Evolutionary conservation across 768 basidiomycete species (phyloP), one percentile per base, ranked within the genome.

Genomic region (Panaeolus papilionaceus): DNA sequence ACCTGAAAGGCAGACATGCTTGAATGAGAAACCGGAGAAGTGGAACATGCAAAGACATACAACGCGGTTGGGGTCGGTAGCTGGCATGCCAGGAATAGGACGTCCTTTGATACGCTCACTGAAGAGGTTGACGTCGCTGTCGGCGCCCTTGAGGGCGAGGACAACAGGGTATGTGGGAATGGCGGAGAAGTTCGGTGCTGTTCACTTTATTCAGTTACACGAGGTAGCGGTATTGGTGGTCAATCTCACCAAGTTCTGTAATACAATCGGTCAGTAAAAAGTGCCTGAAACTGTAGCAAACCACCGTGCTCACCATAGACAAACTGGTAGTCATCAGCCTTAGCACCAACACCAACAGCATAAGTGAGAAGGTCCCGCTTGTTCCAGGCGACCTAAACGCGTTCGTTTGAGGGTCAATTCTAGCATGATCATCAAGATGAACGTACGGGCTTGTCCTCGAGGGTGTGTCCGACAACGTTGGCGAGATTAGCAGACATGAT

Each of bases 101-200:
- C 75, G 72, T 47, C 79, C 74, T 69, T 84, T 80, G 40, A 88
- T 73, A 38, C 80, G 79, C 38, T 87, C 82, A 26, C 85, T 80
- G 77, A 96, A 96, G 68, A 89, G 76, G 67, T 89, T 88, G 20
- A 95, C 83, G 65, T 95, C 93, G 61, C 85, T 82, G 66, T 82
- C 85, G 42, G 84, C 81, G 11, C 91, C 90, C 79, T 94, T 95
- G 74, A 94, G 83, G 37, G 77, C 80, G 5, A 96, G 84, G 0
- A 93, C 92, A 16, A 94, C 92, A 1, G 94, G 94, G 77, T 91
- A 96, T 0, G 94, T 95, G 9, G 95, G 94, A 72, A 96, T 82
- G 2, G 93, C 87, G 14, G 90, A 82, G 78, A 92, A 96, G 37
- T 85, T 81, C 64, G 73, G 74, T 67, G 77, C 77, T 78, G 49